Conservation (phyloP, 495 filamentous ascomycete species). For the Tuber magnatum region DNA sequence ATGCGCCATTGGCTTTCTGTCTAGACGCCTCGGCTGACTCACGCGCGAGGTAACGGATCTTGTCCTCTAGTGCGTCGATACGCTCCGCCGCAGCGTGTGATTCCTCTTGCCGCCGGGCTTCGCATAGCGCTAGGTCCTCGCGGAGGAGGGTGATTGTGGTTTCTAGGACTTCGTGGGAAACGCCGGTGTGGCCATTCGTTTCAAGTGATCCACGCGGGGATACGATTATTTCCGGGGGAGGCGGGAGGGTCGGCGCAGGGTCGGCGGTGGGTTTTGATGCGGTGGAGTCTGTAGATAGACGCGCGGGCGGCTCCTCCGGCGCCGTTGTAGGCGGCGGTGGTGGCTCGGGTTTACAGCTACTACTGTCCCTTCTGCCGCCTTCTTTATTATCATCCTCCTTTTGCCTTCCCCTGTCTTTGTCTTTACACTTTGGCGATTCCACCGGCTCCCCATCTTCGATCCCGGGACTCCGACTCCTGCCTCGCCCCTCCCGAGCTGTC, state of each 20-base stretch:
- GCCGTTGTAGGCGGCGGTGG: not conserved
- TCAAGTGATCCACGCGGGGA: constrained; percentile 26
- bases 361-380: not conserved
- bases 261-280: constrained; percentile 6
- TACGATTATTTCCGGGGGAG: constrained; percentile 42
- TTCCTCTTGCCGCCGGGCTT: constrained; percentile 51
- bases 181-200: constrained; percentile 7
- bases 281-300: not conserved
- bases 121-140: constrained; percentile 28
- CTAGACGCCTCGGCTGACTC: constrained; percentile 67
- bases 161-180: constrained; percentile 35
- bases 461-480: constrained; percentile 11
- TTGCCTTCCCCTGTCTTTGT: not conserved
- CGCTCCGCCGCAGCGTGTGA: constrained; percentile 55
- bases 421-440: constrained; percentile 7
- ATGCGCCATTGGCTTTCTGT: constrained; percentile 54
- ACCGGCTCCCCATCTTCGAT: not conserved
- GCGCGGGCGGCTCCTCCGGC: not conserved
- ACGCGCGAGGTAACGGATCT: constrained; percentile 76
- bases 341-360: not conserved
- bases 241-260: constrained; percentile 5
- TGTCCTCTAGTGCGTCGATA: constrained; percentile 86
- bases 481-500: constrained; percentile 43
- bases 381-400: constrained; percentile 1
- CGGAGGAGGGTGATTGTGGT: constrained; percentile 30